Evolutionary conservation across 1,284 basidiomycete genomes (phyloP), one percentile per base, ranked within the genome.

Genomic region (Fomitiporia mediterranea): DNA sequence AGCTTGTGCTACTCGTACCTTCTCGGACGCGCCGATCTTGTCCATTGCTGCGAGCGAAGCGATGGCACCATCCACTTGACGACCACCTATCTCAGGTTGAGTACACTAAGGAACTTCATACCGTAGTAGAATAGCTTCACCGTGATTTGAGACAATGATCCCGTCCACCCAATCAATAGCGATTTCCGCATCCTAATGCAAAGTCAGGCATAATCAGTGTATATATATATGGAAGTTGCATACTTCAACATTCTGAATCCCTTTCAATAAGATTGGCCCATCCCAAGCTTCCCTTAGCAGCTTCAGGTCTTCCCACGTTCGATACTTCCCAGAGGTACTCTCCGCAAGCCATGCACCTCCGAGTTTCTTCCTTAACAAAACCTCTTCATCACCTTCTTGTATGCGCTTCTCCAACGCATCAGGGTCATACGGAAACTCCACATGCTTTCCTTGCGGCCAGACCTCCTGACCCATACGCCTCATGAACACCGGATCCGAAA

Each of bases 121-220:
- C 21, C n/a, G 7, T 25, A 9, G 27, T 25, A 51, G 2, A n/a
- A 6, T 50, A 30, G 30, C 8, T 70, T 42, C 51, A 83, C 86
- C 91, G 64, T 94, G 91, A 65, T 93, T 93, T 4, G 84, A 88
- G 7, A 93, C 85, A 27, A 92, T 69, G 59, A 94, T 86, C 1
- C 85, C 90, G 60, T 93, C 82, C 8, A 83, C 75, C 1, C 76
- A 65, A 19, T 84, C 80, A 7, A 89, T 64, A 0, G 86, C 86
- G 59, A 77, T 78, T 62, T 84, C 79, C 1, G 89, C 88, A 64
- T 91, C 89, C 74, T 88, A 59, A 4, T 17, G 5, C 17, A 5
- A 32, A 50, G 40, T 34, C 27, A 2, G 17, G 2, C 5, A 23
- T 23, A 62, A 64, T 38, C 65, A 30, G 6, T 6, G 46, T 23